Evolutionary conservation across 177 flowering plant genomes (phyloP), one percentile per base, ranked within the genome.

Genomic region (Tripterygium wilfordii): DNA sequence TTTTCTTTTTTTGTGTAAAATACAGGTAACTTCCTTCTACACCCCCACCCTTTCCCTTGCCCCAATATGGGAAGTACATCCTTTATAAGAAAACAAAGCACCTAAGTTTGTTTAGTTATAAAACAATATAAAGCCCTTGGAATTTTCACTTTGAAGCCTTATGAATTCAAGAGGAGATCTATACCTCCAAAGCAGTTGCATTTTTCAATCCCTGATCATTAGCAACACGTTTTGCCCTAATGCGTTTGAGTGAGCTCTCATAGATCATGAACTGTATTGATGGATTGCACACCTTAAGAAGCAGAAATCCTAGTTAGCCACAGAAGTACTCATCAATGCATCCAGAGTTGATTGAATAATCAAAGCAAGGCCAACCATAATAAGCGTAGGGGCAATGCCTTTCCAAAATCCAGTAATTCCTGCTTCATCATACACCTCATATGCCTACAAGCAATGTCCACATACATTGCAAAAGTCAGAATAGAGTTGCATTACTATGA

Each of bases 241-340:
- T 58, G 56, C 54, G 68, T 66, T 78, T 81, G 37, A 79, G 53
- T 3, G 67, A 70, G 51, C 57, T 77, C 67, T 85, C 94, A 61
- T 85, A 85, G 51, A 85, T 79, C 94, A 85, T 85, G 57, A 85
- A 85, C 51, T 85, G 94, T 40, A 85, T 85, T 14, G 94, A 82
- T 30, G 94, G 94, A 63, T 85, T 85, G 72, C 84, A 79, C 4
- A 84, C 92, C 92, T n/a, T 84, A 72, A 27, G 25, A 63, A 21
- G 12, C 25, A 33, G 7, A 24, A 33, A 16, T 3, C 7, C 28
- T 27, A 18, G 4, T 12, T 15, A 17, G 5, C 22, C 15, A 2
- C 21, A 14, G 8, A 17, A 14, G 12, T 28, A 27, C 6, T 18
- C 13, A 30, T 13, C 8, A 12, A 23, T 50, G 24, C 12, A 28